Conservation (phyloP, 2,329 filamentous ascomycete species). For the Lasiodiplodia theobromae region DNA sequence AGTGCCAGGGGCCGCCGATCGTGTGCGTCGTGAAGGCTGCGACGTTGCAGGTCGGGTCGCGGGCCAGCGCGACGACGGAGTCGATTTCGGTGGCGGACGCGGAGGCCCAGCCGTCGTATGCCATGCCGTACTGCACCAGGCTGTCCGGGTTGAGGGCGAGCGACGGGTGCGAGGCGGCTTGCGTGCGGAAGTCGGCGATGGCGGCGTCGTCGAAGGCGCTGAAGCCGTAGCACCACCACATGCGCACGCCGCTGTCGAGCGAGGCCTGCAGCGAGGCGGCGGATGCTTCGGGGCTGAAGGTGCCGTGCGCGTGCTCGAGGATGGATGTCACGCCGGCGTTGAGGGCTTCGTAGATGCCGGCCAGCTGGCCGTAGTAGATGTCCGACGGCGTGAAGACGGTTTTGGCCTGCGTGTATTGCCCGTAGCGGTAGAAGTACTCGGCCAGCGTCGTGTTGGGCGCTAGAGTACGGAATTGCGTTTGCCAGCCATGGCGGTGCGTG, state of each 20-base stretch:
- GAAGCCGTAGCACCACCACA: constrained; percentile 52
- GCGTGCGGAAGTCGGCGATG: constrained; percentile 19
- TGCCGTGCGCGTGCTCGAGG: constrained; percentile 60
- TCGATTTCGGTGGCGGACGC: constrained; percentile 28
- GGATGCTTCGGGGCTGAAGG: constrained; percentile 52
- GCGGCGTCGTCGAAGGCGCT: constrained; percentile 38
- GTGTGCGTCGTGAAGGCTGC: constrained; percentile 52
- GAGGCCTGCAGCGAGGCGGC: constrained; percentile 56
- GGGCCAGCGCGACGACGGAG: not conserved
- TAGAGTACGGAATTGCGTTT: constrained; percentile 62
- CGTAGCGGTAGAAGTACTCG: constrained; percentile 30
- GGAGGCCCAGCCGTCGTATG: constrained; percentile 26
- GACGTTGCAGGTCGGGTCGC: constrained; percentile 28
- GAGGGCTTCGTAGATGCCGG: constrained; percentile 57
- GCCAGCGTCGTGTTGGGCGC: constrained; percentile 55
- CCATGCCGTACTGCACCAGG: constrained; percentile 31
- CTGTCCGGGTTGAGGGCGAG: not conserved
- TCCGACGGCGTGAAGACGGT: constrained; percentile 35
- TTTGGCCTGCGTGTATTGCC: constrained; percentile 10
- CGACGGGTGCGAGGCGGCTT: not conserved
- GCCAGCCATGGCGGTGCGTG: constrained; percentile 59
- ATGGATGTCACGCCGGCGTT: constrained; percentile 61
- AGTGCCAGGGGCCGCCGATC: constrained; percentile 35
- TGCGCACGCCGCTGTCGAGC: constrained; percentile 56
- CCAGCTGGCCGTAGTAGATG: constrained; percentile 37